Evolutionary conservation across 768 basidiomycete species (phyloP), one percentile per base, ranked within the genome.

Genomic region (Agaricus bisporus): DNA sequence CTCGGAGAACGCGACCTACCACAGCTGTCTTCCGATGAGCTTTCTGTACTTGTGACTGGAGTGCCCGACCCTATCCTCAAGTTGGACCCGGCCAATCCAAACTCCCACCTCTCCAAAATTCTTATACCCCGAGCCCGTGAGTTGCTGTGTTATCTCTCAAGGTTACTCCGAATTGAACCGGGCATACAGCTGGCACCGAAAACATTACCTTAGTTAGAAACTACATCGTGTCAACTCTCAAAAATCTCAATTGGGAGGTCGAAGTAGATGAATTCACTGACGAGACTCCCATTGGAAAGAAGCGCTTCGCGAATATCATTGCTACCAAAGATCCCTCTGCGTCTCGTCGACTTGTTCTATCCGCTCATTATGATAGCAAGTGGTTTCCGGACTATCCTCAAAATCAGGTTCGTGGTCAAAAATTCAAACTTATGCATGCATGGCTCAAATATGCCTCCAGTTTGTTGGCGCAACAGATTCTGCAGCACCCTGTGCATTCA

Each of bases 401-500:
- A 36, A 88, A 91, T 63, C 86, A 91, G 73, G 93, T 90, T 61
- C 18, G 43, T 26, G 5, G 26, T 20, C 11, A 25, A 36, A 15
- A 22, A 6, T 41, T 38, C 49, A 56, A 58, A 41, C 18, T 9
- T 48, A n/a, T 48, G 37, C 29, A 35, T 53, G 36, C 41, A 46
- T 59, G 54, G 49, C 17, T 56, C 8, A 60, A 38, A 41, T 38
- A 36, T 25, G 50, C 47, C 41, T 18, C 12, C 69, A 98, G 91
- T 99, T 99, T 66, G 73, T 99, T 62, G 97, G 97, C 32, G 97
- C 97, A 8, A 98, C 94, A 9, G 97, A 99, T 66, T 97, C 94
- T 0, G 97, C 95, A 5, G 93, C 91, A 32, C 85, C 97, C 2
- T 98, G 95, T 59, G 92, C 94, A 4, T 85, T 98, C 70, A 79